phyloP scores from a whole-genome alignment of 495 filamentous ascomycete species.

The Penicillium bovifimosum region DNA sequence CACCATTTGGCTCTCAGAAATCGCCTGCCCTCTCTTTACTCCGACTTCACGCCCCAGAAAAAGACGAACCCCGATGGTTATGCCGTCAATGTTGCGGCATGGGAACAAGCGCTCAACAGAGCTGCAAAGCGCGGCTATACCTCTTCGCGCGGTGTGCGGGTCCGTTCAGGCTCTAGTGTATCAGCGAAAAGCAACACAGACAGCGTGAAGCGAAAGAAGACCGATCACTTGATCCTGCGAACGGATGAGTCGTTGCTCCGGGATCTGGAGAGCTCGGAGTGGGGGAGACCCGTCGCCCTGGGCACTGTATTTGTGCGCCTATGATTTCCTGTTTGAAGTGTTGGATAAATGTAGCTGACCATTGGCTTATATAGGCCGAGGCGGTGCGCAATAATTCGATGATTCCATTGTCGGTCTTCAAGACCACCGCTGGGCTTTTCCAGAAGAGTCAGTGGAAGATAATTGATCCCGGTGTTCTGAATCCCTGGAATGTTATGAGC shows the following conservation, averaged over 20 bases:
- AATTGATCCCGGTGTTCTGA: slow-evolving; percentile 41
- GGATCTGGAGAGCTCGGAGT: slow-evolving; percentile 70
- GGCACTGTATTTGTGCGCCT: slow-evolving; percentile 62
- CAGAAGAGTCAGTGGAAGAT: slow-evolving; percentile 50
- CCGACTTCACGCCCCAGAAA: slow-evolving; percentile 76
- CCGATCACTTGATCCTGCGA: slow-evolving; percentile 53
- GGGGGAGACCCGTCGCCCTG: slow-evolving; percentile 77
- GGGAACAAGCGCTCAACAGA: slow-evolving; percentile 66
- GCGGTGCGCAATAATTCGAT: slow-evolving; percentile 61
- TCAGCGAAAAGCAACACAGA: slow-evolving; percentile 1
- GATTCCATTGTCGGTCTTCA: slow-evolving; percentile 56
- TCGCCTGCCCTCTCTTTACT: slow-evolving; percentile 88
- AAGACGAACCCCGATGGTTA: slow-evolving; percentile 89
- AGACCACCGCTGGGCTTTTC: slow-evolving; percentile 55
- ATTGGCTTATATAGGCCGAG: slow-evolving; percentile 47
- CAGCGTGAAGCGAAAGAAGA: slow-evolving; percentile 20
- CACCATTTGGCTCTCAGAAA: slow-evolving; percentile 42
- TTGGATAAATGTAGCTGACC: background rate
- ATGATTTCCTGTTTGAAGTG: background rate
- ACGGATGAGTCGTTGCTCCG: slow-evolving; percentile 64
- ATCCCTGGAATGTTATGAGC: slow-evolving; percentile 57
- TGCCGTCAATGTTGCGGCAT: slow-evolving; percentile 75
- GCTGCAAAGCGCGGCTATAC: slow-evolving; percentile 64
- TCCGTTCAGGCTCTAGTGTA: slow-evolving; percentile 15
- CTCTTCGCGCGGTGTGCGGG: slow-evolving; percentile 35